These are phyloP conservation scores for Pleurotus sapidus DNA, from an alignment of 768 basidiomycete genomes.

Conservation along the genomic window DNA sequence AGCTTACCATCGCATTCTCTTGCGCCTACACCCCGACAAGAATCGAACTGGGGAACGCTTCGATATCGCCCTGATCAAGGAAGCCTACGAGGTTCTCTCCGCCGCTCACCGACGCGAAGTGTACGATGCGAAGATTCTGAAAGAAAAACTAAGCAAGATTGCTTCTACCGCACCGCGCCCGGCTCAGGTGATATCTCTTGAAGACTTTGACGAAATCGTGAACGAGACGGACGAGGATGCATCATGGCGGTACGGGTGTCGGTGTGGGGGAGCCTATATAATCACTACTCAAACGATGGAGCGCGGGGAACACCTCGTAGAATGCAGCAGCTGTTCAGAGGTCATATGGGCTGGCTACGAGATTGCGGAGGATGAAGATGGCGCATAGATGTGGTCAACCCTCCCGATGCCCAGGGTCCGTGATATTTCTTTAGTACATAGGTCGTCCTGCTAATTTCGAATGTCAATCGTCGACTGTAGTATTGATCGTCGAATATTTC, in stretches of 20 bases:
- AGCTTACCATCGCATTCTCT: constrained; percentile 65
- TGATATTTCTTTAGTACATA: no score
- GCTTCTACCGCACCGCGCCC: constrained; percentile 50
- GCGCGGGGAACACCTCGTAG: constrained; percentile 65
- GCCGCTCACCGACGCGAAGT: constrained; percentile 40
- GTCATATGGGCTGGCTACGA: constrained; percentile 87
- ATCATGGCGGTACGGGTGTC: constrained; percentile 60
- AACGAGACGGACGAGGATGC: constrained; percentile 23
- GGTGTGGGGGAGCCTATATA: constrained; percentile 69
- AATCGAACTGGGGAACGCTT: constrained; percentile 16
- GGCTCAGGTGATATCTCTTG: constrained; percentile 75
- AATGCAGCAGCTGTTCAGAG: constrained; percentile 77
- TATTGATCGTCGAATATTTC: no score
- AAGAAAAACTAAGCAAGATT: neutral
- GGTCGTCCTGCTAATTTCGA: no score
- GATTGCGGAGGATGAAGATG: constrained; percentile 31
- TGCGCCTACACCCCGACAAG: constrained; percentile 60
- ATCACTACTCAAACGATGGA: constrained; percentile 64
- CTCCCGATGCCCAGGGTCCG: no score
- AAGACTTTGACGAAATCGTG: constrained; percentile 52
- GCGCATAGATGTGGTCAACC: neutral
- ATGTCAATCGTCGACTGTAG: no score
- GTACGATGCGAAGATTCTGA: constrained; percentile 41
- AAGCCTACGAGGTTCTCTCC: constrained; percentile 65
- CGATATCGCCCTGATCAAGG: constrained; percentile 60